Base-by-base conservation (phyloP, 805 yeast genomes). In the Peterozyma xylosa region DNA sequence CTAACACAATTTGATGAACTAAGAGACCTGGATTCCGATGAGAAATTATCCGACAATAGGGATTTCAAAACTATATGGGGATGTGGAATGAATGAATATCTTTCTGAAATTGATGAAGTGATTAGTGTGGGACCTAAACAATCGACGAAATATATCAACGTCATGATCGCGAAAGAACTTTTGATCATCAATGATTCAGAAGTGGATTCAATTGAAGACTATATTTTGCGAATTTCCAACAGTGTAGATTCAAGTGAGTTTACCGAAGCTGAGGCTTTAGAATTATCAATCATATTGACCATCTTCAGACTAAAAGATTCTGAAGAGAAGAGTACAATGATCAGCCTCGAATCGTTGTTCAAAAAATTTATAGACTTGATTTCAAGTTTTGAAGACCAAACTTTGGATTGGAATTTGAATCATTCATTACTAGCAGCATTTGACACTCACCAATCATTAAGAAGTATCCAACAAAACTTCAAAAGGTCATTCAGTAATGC, bases 51-150 rank as follows among this genome's bases (percentile, higher is more conserved):
- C 17, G 91, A 86, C 55, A 82, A 81, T 50, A 68, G 91, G 44
- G 93, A 86, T 53, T 59, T 64, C 43, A 63, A 58, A 5, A 71
- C 76, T 9, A 53, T 80, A 40, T 78, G 80, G 76, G 73, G 74
- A 42, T 61, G 72, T 52, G 79, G 74, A 11, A 56, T 62, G 32
- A 63, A 63, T 37, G 63, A 63, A 35, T 55, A 48, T n/a, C 45
- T 52, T 2, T 42, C 45, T 2, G 39, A 51, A 2, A 54, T 61
- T 13, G 49, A 50, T 1, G 47, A 45, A 11, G 52, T 49, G 30
- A 45, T 57, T 38, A 33, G 21, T 2, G 29, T 52, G 37, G 57
- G 64, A n/a, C 64, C 62, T 2, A 46, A 43, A 4, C 48, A 48
- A 30, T 49, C 52, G n/a, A 43, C 49, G 2, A 50, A 50, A 11